phyloP scores from a whole-genome alignment of 371 early-diverging fungal genomes.

The Lichtheimia hyalospora region DNA sequence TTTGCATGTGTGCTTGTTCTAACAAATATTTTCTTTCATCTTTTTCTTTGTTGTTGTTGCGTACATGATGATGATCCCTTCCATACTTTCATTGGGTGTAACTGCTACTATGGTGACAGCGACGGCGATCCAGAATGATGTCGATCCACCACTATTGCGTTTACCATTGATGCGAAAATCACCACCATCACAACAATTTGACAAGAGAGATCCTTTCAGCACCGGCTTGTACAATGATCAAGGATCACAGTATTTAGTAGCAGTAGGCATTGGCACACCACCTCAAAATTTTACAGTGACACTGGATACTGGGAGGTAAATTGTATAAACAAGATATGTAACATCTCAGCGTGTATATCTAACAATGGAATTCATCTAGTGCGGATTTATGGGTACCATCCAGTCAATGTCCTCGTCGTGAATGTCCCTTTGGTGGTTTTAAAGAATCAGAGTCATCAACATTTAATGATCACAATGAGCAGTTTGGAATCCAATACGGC shows the following conservation, averaged over 20 bases:
- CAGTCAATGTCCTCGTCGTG: constrained; percentile 13
- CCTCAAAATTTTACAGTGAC: constrained; percentile 41
- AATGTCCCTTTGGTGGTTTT: constrained; percentile 30
- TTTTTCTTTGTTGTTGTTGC: neutral
- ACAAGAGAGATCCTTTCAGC: constrained; percentile 4
- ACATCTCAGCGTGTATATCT: too few relatives aligned
- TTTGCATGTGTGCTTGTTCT: too few relatives aligned
- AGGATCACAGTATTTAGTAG: constrained; percentile 37
- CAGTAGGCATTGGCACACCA: constrained; percentile 40
- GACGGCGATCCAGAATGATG: neutral
- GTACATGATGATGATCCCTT: too few relatives aligned
- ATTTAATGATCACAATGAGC: constrained; percentile 11
- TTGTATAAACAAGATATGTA: constrained; percentile 6
- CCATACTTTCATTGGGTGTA: too few relatives aligned
- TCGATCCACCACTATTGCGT: constrained; percentile 9
- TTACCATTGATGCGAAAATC: constrained; percentile 14
- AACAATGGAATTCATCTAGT: constrained; percentile 7
- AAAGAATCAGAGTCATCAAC: constrained; percentile 20
- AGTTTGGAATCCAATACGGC: constrained; percentile 28
- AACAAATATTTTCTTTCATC: neutral
- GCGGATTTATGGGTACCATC: constrained; percentile 35
- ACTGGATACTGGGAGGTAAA: constrained; percentile 51
- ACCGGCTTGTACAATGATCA: constrained; percentile 29
- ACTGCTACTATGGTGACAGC: too few relatives aligned
- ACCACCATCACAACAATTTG: neutral